Evolutionary conservation across 768 basidiomycete species (phyloP).

Genomic region (Dioszegia hungarica): DNA sequence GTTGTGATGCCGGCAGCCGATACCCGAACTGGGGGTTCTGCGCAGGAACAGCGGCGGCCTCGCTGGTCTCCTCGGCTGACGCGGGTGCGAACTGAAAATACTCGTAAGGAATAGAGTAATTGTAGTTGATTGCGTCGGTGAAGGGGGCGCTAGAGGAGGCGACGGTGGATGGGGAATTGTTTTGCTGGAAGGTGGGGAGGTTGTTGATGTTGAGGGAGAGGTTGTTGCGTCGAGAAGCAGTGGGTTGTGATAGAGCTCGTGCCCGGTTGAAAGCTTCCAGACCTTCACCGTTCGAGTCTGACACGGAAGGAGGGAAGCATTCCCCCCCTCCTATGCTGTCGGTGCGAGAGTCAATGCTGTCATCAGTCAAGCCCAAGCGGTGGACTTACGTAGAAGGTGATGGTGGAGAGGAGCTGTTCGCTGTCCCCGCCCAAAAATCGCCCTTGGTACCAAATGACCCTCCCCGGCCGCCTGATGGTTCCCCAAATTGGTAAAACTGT

Average conservation of each 20-base stretch:
- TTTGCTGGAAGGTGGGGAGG: constrained; percentile 12
- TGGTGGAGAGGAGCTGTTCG: constrained; percentile 3
- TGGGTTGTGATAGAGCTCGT: constrained; percentile 27
- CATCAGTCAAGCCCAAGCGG: background rate
- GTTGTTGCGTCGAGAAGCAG: constrained; percentile 24
- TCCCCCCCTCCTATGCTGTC: constrained; percentile 29
- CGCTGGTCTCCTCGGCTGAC: constrained; percentile 14
- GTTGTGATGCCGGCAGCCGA: constrained; percentile 41
- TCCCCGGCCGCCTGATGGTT: background rate
- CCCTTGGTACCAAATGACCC: constrained; percentile 5
- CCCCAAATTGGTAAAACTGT: background rate
- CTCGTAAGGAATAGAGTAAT: constrained; percentile 23
- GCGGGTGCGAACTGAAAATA: constrained; percentile 36
- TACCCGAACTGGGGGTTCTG: constrained; percentile 19
- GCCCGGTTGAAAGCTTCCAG: constrained; percentile 15
- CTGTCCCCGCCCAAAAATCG: background rate
- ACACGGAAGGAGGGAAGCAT: constrained; percentile 26
- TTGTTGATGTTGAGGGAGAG: constrained; percentile 33
- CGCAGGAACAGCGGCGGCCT: constrained; percentile 2
- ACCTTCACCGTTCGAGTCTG: constrained; percentile 17
- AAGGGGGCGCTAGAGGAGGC: constrained; percentile 28
- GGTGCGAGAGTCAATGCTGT: constrained; percentile 5
- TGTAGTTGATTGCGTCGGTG: constrained; percentile 31
- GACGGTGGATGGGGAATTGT: constrained; percentile 23
- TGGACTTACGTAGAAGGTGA: constrained; percentile 8